Base-by-base conservation (phyloP, 257 asterid species). In the Nyctanthes arbortristis region DNA sequence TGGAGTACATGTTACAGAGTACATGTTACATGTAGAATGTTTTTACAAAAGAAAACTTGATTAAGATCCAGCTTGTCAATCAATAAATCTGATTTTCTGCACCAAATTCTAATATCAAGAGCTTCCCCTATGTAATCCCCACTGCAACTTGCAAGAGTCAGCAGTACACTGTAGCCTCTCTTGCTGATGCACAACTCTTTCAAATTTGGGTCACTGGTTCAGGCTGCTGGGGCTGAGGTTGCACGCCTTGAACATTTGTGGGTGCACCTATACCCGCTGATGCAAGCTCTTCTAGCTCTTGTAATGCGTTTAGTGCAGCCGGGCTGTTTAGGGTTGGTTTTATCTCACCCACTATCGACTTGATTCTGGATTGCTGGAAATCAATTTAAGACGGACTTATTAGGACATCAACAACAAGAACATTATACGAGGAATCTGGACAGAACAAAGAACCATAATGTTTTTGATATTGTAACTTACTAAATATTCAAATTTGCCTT, bases 281-380 rank as follows among this genome's bases (percentile, higher is more conserved):
- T 10, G 87, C 91, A 9, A 76, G 72, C 72, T 71, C 66, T 76
- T 93, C 97, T 27, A 90, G 87, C 76, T 90, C 92, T 49, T 81
- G 81, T 67, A 88, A 27, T 12, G 91, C 93, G 35, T 33, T 78
- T 9, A 83, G 31, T 24, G 91, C 79, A 47, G 73, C 78, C 54
- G 78, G 83, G 24, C 14, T 63, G 68, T 64, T 78, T 62, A 90
- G 13, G 54, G 31, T 74, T n/a, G 98, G 95, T 75, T 77, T 85
- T 57, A 93, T 56, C 10, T 73, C 67, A 5, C 45, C 43, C 11
- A 79, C 87, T 0, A 89, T 58, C 47, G 85, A 84, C 77, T 65
- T 78, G 47, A 90, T 76, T 70, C 72, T 80, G 49, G 82, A 63
- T 88, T 24, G 59, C 59, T 52, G 59, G 59, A 29, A 52, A 16